Conservation (phyloP, 139 green algal species). For the Edaphochlamys debaryana region DNA sequence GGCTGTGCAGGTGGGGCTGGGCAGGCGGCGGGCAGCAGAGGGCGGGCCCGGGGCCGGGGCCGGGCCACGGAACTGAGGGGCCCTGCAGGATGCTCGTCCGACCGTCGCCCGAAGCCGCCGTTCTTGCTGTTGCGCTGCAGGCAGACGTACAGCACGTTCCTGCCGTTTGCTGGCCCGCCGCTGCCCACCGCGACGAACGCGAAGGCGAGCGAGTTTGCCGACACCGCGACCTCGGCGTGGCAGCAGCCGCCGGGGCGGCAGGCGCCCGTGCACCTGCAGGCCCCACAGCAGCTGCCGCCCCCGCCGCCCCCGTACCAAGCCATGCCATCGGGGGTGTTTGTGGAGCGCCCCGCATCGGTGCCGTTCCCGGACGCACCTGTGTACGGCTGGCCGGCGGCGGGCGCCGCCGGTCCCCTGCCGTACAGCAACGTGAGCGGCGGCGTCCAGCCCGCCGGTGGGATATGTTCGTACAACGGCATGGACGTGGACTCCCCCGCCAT, state of each 20-base stretch:
- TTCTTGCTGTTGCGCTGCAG: background rate
- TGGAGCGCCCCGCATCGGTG: too few species aligned
- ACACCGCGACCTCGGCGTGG: conserved; percentile 4
- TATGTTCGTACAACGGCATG: too few species aligned
- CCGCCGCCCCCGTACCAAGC: background rate
- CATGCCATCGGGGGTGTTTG: too few species aligned
- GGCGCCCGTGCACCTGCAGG: background rate
- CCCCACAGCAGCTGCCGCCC: background rate
- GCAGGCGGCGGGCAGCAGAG: background rate
- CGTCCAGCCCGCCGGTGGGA: too few species aligned
- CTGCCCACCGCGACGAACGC: background rate
- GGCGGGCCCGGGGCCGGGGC: too few species aligned
- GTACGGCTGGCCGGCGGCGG: too few species aligned
- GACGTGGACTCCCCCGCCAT: too few species aligned
- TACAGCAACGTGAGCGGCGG: too few species aligned
- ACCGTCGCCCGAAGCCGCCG: background rate
- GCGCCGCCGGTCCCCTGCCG: too few species aligned
- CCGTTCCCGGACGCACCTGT: too few species aligned
- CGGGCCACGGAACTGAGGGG: too few species aligned
- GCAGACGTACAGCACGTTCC: conserved; percentile 23
- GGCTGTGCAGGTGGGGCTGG: conserved; percentile 47
- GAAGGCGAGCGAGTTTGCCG: background rate
- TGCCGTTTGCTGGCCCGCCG: background rate
- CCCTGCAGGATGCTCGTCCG: too few species aligned
- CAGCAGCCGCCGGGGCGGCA: background rate